Evolutionary conservation across 2,329 filamentous ascomycete species (phyloP).

Genomic region (Harringtonia aguacate): DNA sequence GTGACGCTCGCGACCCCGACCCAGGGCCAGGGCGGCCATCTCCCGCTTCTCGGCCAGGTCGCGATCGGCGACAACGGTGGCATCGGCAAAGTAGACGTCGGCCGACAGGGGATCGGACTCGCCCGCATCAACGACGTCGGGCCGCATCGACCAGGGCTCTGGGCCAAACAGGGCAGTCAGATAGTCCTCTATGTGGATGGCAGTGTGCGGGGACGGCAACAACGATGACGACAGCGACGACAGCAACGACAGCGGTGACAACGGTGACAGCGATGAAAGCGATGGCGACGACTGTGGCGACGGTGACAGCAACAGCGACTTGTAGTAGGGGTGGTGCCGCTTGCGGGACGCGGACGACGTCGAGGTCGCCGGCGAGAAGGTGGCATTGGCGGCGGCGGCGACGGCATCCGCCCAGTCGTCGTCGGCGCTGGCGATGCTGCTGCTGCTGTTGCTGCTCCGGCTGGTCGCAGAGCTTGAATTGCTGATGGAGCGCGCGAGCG

Average conservation of each 20-base stretch:
- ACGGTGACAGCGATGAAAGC: background rate
- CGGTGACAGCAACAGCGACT: too few species aligned
- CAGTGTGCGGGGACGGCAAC: background rate
- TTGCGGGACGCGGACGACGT: too few species aligned
- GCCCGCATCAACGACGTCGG: constrained; percentile 3
- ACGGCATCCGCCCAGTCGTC: too few species aligned
- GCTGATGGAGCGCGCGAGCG: too few species aligned
- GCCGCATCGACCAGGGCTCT: constrained; percentile 15
- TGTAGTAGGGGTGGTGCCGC: too few species aligned
- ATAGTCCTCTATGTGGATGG: constrained; percentile 21
- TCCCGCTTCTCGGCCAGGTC: constrained; percentile 30
- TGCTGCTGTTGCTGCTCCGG: too few species aligned
- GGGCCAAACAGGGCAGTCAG: constrained; percentile 23
- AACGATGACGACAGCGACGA: background rate
- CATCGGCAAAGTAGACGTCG: constrained; percentile 19
- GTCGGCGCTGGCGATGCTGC: background rate
- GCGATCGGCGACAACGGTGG: constrained; percentile 24
- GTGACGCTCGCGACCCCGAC: constrained; percentile 3
- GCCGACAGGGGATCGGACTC: constrained; percentile 2
- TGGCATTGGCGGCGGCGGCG: too few species aligned
- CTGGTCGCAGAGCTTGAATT: too few species aligned
- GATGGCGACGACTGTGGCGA: too few species aligned
- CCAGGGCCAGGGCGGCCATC: constrained; percentile 25
- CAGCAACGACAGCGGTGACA: background rate
- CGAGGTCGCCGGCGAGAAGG: too few species aligned